These are phyloP conservation scores for Lagenidium sp. DNA, from an alignment of 352 stramenopile species.

Conservation along the genomic window DNA sequence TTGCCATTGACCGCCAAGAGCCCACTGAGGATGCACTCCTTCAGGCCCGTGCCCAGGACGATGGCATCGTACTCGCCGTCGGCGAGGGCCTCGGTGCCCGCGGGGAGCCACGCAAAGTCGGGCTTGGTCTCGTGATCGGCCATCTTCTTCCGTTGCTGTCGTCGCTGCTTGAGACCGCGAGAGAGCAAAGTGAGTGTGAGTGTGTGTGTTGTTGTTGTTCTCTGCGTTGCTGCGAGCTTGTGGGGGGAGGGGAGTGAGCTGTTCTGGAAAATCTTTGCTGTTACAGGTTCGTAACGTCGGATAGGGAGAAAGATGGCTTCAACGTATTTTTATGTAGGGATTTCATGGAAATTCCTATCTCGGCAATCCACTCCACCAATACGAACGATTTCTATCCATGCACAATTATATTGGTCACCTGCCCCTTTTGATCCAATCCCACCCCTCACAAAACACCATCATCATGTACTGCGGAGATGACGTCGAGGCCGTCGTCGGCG, in stretches of 20 bases:
- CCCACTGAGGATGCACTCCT: conserved; percentile 98
- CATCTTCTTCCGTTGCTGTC: conserved; percentile 17
- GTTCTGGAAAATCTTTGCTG: conserved; percentile 14
- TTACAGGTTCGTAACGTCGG: background rate
- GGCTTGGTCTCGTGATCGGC: conserved; percentile 59
- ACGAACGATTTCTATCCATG: too few relatives aligned
- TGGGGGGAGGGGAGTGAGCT: too few relatives aligned
- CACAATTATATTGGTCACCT: too few relatives aligned
- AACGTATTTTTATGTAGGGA: too few relatives aligned
- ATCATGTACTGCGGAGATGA: conserved; percentile 96
- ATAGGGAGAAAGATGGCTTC: conserved; percentile 8
- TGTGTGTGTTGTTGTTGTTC: too few relatives aligned
- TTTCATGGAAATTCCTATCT: too few relatives aligned
- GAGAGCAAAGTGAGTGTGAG: too few relatives aligned
- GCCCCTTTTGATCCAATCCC: too few relatives aligned
- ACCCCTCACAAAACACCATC: too few relatives aligned
- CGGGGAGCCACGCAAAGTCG: conserved; percentile 92
- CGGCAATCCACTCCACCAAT: too few relatives aligned
- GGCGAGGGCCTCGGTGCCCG: conserved; percentile 92
- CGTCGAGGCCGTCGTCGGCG: conserved; percentile 93
- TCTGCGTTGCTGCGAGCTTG: too few relatives aligned
- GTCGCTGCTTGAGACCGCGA: background rate
- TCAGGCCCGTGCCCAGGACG: conserved; percentile 98
- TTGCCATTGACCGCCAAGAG: conserved; percentile 92
- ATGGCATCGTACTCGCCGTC: conserved; percentile 99